Evolutionary conservation across 2,329 filamentous ascomycete species (phyloP), one percentile per base, ranked within the genome.

Genomic region (Stylonectria norvegica): DNA sequence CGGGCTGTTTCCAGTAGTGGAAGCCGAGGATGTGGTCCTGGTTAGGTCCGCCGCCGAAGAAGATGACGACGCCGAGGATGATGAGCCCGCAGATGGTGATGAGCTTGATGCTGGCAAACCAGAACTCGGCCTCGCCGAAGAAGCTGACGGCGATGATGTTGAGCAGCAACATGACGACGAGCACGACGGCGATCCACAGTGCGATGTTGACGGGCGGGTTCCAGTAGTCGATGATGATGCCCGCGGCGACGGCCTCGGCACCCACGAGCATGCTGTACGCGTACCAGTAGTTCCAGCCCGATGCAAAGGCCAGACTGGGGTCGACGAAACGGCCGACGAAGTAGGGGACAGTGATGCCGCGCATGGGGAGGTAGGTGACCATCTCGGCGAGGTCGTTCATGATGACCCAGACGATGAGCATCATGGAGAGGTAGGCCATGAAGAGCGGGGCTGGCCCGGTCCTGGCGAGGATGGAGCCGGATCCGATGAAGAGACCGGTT

Each of bases 381-480:
- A 79, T 78, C 57, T 78, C 75, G 23, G 66, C 73, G 18, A 77
- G 62, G 49, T 62, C 55, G 57, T 76, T 75, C 73, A 78, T 77
- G 40, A 78, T 62, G 40, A 67, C 62, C 69, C 72, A 78, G n/a
- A 78, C 73, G 9, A 77, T 56, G 3, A 64, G 19, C 67, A 75
- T 75, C 72, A 76, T 75, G 48, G 65, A 67, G 5, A 76, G 52
- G 60, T 86, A 89, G 18, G 79, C 80, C 61, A 89, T 80, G 57
- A 89, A 74, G 12, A 89, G 65, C 0, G 83, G 81, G 4, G 81
- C 83, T 3, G 81, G 81, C 2, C 81, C 81, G 18, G 73, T 72
- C 4, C 65, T 63, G 20, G 71, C 65, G 36, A 83, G 64, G 36
- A 79, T 77, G 43, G 63, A 63, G 17, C 79, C 79, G 28, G 75